Evolutionary conservation across 768 basidiomycete species (phyloP).

Genomic region (Polyporus arcularius): DNA sequence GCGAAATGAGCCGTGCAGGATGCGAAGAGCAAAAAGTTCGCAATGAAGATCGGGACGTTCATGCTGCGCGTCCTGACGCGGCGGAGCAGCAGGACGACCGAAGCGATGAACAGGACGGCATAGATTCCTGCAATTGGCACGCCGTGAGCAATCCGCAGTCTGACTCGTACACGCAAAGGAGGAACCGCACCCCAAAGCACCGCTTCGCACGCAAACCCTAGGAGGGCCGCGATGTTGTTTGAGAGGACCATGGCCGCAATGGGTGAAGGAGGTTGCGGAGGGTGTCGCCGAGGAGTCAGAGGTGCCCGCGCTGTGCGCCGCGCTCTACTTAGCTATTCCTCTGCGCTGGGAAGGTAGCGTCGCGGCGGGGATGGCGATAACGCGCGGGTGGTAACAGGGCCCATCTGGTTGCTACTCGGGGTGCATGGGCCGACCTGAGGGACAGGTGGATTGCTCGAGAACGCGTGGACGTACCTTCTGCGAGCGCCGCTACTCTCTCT

Average conservation of each 20-base stretch:
- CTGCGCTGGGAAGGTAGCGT: too few relatives aligned
- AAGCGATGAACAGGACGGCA: slow-evolving; percentile 33
- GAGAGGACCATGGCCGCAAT: slow-evolving; percentile 26
- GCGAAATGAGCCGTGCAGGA: slow-evolving; percentile 35
- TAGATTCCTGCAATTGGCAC: slow-evolving; percentile 14
- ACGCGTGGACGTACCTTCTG: too few relatives aligned
- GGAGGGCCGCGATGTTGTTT: slow-evolving; percentile 34
- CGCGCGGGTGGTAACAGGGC: too few relatives aligned
- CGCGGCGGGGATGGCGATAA: too few relatives aligned
- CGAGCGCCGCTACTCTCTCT: too few relatives aligned
- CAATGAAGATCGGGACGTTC: slow-evolving; percentile 29
- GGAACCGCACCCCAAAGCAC: slow-evolving; percentile 34
- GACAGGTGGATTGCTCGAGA: too few relatives aligned
- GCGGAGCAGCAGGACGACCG: slow-evolving; percentile 27
- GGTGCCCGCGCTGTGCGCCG: neutral
- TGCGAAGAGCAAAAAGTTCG: slow-evolving; percentile 34
- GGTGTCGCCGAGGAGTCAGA: neutral
- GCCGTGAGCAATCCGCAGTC: neutral
- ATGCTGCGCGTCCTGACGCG: slow-evolving; percentile 15
- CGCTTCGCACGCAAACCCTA: slow-evolving; percentile 40
- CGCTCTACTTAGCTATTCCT: too few relatives aligned
- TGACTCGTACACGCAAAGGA: neutral
- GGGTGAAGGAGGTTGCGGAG: neutral
- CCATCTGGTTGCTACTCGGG: too few relatives aligned
- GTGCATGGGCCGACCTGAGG: too few relatives aligned